Percentiles rank a stretch among this genome's conserved stretches.
Conservation (phyloP, 306 rosid species). For the Castanospermum australe region DNA sequence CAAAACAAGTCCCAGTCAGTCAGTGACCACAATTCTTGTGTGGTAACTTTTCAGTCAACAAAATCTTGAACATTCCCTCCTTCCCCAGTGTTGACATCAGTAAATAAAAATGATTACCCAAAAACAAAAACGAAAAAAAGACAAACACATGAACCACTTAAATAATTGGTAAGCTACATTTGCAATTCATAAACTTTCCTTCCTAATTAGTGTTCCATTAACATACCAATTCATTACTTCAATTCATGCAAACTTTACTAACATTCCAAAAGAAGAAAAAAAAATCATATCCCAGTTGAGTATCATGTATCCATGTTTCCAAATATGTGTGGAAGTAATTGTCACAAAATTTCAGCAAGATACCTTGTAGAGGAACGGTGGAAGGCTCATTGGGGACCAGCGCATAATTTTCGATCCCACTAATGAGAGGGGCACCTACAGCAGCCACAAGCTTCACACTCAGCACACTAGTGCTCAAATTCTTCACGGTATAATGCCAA, state of each 20-base stretch:
- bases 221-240: neutral
- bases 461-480: conserved; percentile 54
- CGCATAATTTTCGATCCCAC: conserved; percentile 88
- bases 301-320: neutral
- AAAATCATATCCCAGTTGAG: neutral
- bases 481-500: conserved; percentile 59
- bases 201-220: neutral
- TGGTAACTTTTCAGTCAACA: neutral
- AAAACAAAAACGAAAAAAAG: neutral
- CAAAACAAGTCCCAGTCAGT: conserved; percentile 23
- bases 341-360: neutral
- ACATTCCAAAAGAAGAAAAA: neutral
- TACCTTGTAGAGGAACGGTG: conserved; percentile 88
- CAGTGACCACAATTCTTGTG: neutral
- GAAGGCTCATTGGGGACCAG: conserved; percentile 76
- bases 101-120: neutral
- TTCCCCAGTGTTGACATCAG: conserved; percentile 1
- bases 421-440: conserved; percentile 61
- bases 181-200: neutral
- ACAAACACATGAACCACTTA: neutral
- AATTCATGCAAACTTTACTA: neutral
- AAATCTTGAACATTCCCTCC: neutral
- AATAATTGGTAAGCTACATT: neutral
- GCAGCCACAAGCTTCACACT: conserved; percentile 55
- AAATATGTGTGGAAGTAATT: neutral